Evolutionary conservation across 2,329 filamentous ascomycete genomes (phyloP).

Genomic region (Pseudopyrenochaeta lycopersici): DNA sequence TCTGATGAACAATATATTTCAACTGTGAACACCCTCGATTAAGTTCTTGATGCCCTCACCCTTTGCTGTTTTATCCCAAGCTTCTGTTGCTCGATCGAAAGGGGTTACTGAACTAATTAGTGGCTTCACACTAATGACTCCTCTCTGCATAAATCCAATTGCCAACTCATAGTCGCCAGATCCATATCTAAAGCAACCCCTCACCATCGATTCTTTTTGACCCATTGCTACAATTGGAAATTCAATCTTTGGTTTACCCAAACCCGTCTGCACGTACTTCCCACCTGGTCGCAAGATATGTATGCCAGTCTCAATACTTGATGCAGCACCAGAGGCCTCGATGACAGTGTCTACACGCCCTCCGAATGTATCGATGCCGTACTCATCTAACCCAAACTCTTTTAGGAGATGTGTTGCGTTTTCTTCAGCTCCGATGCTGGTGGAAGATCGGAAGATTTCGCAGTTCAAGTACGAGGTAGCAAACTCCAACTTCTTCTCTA

Average conservation of each 20-base stretch:
- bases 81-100: constrained; percentile 40
- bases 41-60: constrained; percentile 47
- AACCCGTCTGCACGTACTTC: constrained; percentile 93
- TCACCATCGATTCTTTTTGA: constrained; percentile 75
- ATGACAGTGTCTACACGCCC: constrained; percentile 83
- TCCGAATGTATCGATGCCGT: constrained; percentile 55
- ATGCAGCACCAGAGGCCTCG: constrained; percentile 93
- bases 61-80: constrained; percentile 43
- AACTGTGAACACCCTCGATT: constrained; percentile 38
- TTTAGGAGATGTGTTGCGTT: constrained; percentile 63
- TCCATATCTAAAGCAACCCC: constrained; percentile 44
- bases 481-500: constrained; percentile 81
- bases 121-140: constrained; percentile 32
- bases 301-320: constrained; percentile 83
- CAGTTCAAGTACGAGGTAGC: constrained; percentile 79
- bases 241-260: constrained; percentile 90
- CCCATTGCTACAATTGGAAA: constrained; percentile 93
- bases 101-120: constrained; percentile 40
- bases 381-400: constrained; percentile 73
- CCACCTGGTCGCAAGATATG: constrained; percentile 90
- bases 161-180: constrained; percentile 45
- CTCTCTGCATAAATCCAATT: constrained; percentile 30
- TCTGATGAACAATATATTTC: not conserved
- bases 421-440: constrained; percentile 69
- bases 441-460: constrained; percentile 76